Evolutionary conservation across 768 basidiomycete genomes (phyloP).

Genomic region (Tulasnella sp.): DNA sequence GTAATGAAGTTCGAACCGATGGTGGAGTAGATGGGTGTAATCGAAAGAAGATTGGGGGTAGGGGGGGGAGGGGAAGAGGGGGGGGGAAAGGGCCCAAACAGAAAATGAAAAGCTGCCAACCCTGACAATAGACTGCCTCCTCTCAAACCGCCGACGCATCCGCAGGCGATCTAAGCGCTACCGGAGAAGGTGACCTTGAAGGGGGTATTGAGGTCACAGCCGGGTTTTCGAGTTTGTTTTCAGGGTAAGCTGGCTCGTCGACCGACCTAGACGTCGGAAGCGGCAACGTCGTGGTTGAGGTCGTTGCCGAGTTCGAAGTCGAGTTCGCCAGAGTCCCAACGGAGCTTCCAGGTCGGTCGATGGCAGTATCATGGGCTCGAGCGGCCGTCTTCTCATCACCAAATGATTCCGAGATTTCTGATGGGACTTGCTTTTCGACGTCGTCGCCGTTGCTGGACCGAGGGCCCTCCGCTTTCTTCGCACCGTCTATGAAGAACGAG

Average conservation of each 20-base stretch:
- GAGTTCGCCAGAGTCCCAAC: constrained; percentile 7
- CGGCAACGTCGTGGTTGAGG: constrained; percentile 18
- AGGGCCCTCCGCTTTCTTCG: not conserved
- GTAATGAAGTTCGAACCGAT: not conserved
- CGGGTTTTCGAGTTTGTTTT: not conserved
- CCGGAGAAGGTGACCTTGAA: constrained; percentile 10
- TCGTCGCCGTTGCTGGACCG: not conserved
- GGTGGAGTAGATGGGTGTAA: constrained; percentile 6
- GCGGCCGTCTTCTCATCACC: constrained; percentile 6
- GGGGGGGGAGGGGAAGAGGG: not conserved
- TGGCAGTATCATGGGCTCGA: not conserved
- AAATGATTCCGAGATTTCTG: not conserved
- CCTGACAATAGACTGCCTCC: constrained; percentile 1
- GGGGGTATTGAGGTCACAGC: constrained; percentile 2
- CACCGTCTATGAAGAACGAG: constrained; percentile 18
- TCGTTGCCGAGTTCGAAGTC: constrained; percentile 6
- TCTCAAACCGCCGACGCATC: constrained; percentile 10
- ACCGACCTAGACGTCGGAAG: constrained; percentile 16
- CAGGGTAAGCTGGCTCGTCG: not conserved
- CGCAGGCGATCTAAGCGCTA: constrained; percentile 16
- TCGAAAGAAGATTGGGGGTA: not conserved
- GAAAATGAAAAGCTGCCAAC: constrained; percentile 2
- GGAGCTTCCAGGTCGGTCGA: not conserved
- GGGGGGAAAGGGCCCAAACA: not conserved
- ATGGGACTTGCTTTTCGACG: constrained; percentile 17